Percentiles rank a stretch among this genome's conserved stretches.
These are phyloP conservation scores for Dovyalis caffra DNA, from an alignment of 345 rosid genomes.

Conservation along the genomic window DNA sequence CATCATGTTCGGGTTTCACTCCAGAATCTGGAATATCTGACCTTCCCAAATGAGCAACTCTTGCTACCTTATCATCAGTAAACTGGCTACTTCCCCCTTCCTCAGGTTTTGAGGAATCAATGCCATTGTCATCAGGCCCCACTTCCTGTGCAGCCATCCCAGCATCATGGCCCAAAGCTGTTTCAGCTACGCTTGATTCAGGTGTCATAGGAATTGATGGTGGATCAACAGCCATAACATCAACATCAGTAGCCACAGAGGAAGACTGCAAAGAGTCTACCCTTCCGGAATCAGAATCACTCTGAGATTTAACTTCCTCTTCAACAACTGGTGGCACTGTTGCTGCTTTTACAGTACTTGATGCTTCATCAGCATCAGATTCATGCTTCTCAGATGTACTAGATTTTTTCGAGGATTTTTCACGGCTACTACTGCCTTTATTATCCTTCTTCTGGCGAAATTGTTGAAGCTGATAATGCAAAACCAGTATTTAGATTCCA, in stretches of 20 bases:
- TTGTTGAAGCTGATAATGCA: slow-evolving; percentile 75
- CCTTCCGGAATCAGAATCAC: slow-evolving; percentile 25
- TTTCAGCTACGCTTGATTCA: slow-evolving; percentile 24
- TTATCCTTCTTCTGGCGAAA: slow-evolving; percentile 88
- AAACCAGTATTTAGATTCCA: slow-evolving; percentile 11
- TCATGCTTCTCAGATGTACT: slow-evolving; percentile 57
- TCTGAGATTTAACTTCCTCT: slow-evolving; percentile 35
- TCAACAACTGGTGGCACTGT: slow-evolving; percentile 28
- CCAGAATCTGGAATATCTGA: slow-evolving; percentile 31
- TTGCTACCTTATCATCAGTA: slow-evolving; percentile 20
- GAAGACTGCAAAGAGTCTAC: slow-evolving; percentile 37
- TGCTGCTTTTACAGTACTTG: slow-evolving; percentile 25
- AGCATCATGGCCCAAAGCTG: slow-evolving; percentile 23
- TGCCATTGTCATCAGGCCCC: slow-evolving; percentile 25
- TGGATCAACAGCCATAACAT: slow-evolving; percentile 33
- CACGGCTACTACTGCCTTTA: slow-evolving; percentile 71
- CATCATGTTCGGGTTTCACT: slow-evolving; percentile 34
- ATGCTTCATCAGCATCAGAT: slow-evolving; percentile 42
- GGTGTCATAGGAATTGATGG: slow-evolving; percentile 24
- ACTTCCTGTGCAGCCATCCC: slow-evolving; percentile 20
- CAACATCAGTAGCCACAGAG: slow-evolving; percentile 21
- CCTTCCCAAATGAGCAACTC: slow-evolving; percentile 16
- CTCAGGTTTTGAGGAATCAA: slow-evolving; percentile 25
- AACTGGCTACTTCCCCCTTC: slow-evolving; percentile 28
- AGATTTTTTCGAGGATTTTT: slow-evolving; percentile 64